Conservation (phyloP, 495 filamentous ascomycete genomes). For the Tuber umbilicatum region DNA sequence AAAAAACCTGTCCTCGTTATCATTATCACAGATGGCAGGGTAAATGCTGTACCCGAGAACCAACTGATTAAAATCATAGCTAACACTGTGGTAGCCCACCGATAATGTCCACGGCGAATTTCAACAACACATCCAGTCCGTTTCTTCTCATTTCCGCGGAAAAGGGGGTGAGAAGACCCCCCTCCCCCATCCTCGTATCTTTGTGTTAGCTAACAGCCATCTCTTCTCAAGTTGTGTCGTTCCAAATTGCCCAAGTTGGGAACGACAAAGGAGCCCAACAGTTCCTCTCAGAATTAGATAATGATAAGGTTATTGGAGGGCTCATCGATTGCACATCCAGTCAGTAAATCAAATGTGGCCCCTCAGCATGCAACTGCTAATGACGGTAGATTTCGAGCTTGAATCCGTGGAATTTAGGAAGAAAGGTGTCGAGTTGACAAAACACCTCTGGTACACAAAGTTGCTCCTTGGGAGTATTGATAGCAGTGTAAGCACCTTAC, state of each 20-base stretch:
- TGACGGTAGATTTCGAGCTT: conserved; percentile 41
- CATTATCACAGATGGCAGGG: conserved; percentile 61
- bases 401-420: conserved; percentile 63
- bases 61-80: background rate
- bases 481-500: conserved; percentile 20
- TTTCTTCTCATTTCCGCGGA: conserved; percentile 29
- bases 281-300: conserved; percentile 58
- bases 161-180: conserved; percentile 26
- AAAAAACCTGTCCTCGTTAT: conserved; percentile 64
- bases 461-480: conserved; percentile 62
- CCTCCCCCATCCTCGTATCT: background rate
- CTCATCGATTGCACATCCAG: conserved; percentile 69
- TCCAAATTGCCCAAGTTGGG: conserved; percentile 71
- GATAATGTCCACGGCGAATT: conserved; percentile 36
- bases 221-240: conserved; percentile 46
- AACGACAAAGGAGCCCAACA: conserved; percentile 60
- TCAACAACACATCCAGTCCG: conserved; percentile 30
- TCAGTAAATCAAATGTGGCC: conserved; percentile 44
- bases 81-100: conserved; percentile 22
- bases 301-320: conserved; percentile 55
- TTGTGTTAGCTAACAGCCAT: conserved; percentile 7
- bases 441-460: conserved; percentile 64
- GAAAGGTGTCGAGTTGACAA: conserved; percentile 54
- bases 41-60: background rate
- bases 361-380: conserved; percentile 8